Evolutionary conservation across 2,329 filamentous ascomycete genomes (phyloP), one percentile per base, ranked within the genome.

Genomic region (Fusarium concolor): DNA sequence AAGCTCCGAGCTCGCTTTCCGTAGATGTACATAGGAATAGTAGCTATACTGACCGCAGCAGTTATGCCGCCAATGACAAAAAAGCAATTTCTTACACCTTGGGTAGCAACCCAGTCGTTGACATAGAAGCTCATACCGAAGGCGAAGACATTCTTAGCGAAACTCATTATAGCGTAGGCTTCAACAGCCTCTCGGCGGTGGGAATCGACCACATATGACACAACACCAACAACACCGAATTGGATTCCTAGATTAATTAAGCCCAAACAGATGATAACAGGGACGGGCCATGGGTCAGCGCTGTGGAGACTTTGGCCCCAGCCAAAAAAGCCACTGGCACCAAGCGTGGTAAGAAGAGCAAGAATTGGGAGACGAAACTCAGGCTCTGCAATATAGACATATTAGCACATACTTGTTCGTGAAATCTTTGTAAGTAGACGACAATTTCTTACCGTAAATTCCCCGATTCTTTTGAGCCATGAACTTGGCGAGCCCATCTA

Each of bases 341-440:
- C 12, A 1, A 56, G n/a, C 0, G 28, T 35, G 4, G 53, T 31
- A 4, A 56, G n/a, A 0, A 56, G 37, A 0, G 18, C 37, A 26
- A 56, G 35, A 2, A 56, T 56, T 8, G 53, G 53, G 1, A 56
- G 53, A 22, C 53, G 53, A 11, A 56, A 56, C 1, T 56, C 53
- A 3, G 53, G 53, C 2, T 56, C 53, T 56, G 8, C 0, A 1
- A 29, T 1, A 7, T 14, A 2, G 2, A 14, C 0, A 1, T 4
- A 6, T 50, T 4, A 51, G 47, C 10, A 14, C 3, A 18, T 28
- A 2, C 22, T 12, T 1, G 18, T 15, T 10, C 7, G 1, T 18
- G 7, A 41, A 14, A 3, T 5, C 11, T 5, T 9, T 5, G 12
- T 3, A 5, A n/a, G 8, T 8, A 11, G 3, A 24, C 5, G 1